phyloP scores from a whole-genome alignment of 495 filamentous ascomycete genomes.

The Hyaloscypha variabilis region DNA sequence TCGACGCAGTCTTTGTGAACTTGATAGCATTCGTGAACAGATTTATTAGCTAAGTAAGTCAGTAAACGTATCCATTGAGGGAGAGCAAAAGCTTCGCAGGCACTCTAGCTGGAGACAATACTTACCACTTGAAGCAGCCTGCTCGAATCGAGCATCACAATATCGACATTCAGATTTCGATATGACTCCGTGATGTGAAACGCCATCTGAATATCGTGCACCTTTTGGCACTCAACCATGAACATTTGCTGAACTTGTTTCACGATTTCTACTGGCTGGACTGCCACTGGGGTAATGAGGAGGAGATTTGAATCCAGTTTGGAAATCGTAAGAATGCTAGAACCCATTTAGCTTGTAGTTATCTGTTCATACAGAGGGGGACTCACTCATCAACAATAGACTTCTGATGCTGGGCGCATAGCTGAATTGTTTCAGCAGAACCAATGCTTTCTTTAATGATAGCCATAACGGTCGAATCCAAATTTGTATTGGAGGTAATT shows the following conservation, averaged over 20 bases:
- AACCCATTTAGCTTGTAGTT: background rate
- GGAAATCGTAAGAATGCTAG: conserved; percentile 70
- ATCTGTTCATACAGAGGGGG: background rate
- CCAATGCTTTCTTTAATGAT: conserved; percentile 61
- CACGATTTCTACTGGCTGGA: conserved; percentile 68
- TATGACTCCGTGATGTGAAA: conserved; percentile 69
- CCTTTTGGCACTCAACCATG: conserved; percentile 69
- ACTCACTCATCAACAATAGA: conserved; percentile 60
- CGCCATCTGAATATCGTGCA: conserved; percentile 67
- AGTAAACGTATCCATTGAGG: background rate
- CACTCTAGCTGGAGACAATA: too few relatives aligned
- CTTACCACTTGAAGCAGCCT: conserved; percentile 67
- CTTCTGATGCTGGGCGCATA: conserved; percentile 83
- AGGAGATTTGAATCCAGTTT: conserved; percentile 84
- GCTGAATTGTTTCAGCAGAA: conserved; percentile 77
- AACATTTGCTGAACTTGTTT: conserved; percentile 76
- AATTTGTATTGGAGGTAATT: background rate
- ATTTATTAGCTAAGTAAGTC: conserved; percentile 56
- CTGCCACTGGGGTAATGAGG: conserved; percentile 72
- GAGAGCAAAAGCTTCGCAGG: too few relatives aligned
- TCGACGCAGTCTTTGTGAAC: conserved; percentile 60
- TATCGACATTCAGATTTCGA: conserved; percentile 61
- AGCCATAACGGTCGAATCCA: conserved; percentile 14
- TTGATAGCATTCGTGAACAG: conserved; percentile 80
- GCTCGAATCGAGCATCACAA: conserved; percentile 76